These are phyloP conservation scores for Prosopis cineraria DNA, from an alignment of 306 rosid species.

Conservation along the genomic window DNA sequence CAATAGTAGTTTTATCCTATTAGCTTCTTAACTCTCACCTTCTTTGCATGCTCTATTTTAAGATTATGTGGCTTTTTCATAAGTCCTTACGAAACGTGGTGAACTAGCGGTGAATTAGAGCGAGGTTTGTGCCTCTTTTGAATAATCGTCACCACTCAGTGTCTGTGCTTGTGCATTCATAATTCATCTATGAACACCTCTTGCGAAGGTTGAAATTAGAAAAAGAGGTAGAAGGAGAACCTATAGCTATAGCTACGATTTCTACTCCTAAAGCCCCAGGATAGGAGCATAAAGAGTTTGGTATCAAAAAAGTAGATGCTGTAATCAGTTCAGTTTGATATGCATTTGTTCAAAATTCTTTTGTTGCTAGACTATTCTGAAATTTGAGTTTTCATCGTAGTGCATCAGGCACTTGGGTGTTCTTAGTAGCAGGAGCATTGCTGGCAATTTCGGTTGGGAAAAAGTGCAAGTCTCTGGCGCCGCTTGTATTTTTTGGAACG, in stretches of 20 bases:
- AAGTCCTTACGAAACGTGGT: neutral
- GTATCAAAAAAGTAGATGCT: neutral
- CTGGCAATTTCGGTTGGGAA: too few relatives aligned
- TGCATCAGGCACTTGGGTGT: conserved; percentile 93
- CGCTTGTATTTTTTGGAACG: conserved; percentile 91
- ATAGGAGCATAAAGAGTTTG: too few relatives aligned
- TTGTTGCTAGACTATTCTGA: neutral
- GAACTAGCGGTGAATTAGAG: neutral
- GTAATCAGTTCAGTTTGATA: neutral
- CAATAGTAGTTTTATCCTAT: too few relatives aligned
- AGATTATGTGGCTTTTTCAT: neutral
- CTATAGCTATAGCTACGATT: neutral
- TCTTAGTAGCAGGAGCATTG: conserved; percentile 91
- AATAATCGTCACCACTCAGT: neutral
- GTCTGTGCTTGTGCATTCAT: too few relatives aligned
- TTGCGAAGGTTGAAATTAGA: neutral
- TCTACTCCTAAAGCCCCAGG: too few relatives aligned
- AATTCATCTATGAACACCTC: neutral
- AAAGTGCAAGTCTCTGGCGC: conserved; percentile 82
- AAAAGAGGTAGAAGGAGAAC: neutral
- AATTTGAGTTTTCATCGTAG: conserved; percentile 53
- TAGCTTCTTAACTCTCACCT: too few relatives aligned
- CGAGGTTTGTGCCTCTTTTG: too few relatives aligned
- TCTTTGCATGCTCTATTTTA: too few relatives aligned
- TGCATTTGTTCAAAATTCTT: neutral